Evolutionary conservation across 2,329 filamentous ascomycete genomes (phyloP).

Genomic region (Stemphylium beticola): DNA sequence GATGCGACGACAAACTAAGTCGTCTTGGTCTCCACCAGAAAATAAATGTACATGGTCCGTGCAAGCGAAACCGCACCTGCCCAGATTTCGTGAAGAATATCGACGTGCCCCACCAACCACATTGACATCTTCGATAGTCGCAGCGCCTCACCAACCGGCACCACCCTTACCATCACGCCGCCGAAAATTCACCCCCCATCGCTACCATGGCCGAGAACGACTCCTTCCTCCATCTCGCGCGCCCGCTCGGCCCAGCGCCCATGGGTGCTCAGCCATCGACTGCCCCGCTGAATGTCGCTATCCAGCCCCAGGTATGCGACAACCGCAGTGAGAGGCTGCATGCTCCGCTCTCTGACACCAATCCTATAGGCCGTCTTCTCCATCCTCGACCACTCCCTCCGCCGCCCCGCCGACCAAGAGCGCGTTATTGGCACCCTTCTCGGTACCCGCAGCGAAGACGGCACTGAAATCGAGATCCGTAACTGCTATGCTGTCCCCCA

Average conservation of each 20-base stretch:
- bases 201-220: conserved; percentile 79
- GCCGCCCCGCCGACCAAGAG: conserved; percentile 89
- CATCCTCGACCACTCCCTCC: conserved; percentile 85
- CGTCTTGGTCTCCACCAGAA: conserved; percentile 13
- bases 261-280: conserved; percentile 83
- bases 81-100: conserved; percentile 44
- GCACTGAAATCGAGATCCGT: conserved; percentile 92
- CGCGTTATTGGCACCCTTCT: conserved; percentile 97
- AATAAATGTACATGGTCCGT: conserved; percentile 35
- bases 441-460: conserved; percentile 92
- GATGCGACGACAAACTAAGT: not conserved
- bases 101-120: conserved; percentile 28
- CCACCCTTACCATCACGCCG: conserved; percentile 55
- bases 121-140: conserved; percentile 24
- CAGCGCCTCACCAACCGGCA: conserved; percentile 17
- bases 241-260: conserved; percentile 83
- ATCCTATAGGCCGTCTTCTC: conserved; percentile 65
- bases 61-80: conserved; percentile 39
- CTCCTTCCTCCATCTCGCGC: conserved; percentile 91
- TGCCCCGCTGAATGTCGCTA: conserved; percentile 89
- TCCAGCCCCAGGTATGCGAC: conserved; percentile 85
- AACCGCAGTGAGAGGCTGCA: conserved; percentile 1
- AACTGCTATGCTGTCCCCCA: conserved; percentile 98
- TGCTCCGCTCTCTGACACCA: conserved; percentile 12
- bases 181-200: conserved; percentile 28